Evolutionary conservation across 2,329 filamentous ascomycete species (phyloP).

Genomic region (Diaporthe amygdali): DNA sequence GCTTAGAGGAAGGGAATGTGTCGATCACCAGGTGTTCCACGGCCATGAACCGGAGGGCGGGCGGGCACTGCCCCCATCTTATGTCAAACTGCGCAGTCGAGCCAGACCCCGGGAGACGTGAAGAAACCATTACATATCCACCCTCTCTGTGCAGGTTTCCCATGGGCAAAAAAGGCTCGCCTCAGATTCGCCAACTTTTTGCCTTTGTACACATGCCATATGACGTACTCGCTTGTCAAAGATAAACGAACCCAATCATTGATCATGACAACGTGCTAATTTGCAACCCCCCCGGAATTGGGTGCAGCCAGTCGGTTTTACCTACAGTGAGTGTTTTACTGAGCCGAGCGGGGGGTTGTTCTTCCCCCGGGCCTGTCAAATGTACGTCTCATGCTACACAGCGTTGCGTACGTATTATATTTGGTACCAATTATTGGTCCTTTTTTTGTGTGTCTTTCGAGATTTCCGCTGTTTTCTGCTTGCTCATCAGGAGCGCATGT

Average conservation of each 20-base stretch:
- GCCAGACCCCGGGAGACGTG: not conserved
- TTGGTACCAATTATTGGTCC: not conserved
- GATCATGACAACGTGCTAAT: not conserved
- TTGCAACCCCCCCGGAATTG: not conserved
- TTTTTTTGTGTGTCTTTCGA: not conserved
- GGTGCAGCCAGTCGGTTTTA: not conserved
- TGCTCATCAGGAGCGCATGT: constrained; percentile 1
- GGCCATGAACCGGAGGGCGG: not conserved
- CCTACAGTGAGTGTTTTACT: not conserved
- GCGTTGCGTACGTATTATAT: not conserved
- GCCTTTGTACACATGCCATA: constrained; percentile 4
- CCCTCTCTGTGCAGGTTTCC: not conserved
- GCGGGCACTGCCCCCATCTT: constrained; percentile 13
- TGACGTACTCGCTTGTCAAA: constrained; percentile 9
- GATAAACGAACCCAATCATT: constrained; percentile 1
- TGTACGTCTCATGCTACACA: not conserved
- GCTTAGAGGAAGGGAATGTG: not conserved
- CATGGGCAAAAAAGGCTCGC: not conserved
- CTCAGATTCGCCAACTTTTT: not conserved
- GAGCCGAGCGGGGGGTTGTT: not conserved
- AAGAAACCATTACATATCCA: constrained; percentile 5
- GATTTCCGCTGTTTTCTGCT: not conserved
- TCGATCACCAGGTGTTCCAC: not conserved
- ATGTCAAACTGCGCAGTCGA: not conserved
- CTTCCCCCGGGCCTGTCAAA: not conserved